phyloP scores from a whole-genome alignment of 148 eudicot species.

The Rhododendron vialii region DNA sequence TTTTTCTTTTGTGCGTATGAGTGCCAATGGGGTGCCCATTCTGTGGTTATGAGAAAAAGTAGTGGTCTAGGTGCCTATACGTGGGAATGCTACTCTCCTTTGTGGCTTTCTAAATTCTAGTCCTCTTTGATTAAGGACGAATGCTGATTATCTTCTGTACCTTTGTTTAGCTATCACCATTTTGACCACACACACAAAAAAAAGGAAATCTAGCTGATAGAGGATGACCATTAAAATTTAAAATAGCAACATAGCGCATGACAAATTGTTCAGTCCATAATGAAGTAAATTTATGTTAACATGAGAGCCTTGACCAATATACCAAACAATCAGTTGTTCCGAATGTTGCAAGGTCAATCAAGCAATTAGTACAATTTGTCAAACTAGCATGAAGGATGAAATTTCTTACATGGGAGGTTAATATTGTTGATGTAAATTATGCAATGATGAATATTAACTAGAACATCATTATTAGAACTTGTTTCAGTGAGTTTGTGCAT shows the following conservation, averaged over 20 bases:
- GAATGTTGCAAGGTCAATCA: background rate
- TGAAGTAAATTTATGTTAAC: background rate
- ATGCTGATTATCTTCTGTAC: no score
- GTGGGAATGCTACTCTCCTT: no score
- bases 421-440: background rate
- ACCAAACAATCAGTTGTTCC: background rate
- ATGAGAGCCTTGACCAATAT: background rate
- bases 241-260: background rate
- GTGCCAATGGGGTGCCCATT: background rate
- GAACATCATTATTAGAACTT: background rate
- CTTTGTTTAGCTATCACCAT: no score
- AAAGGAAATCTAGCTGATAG: no score
- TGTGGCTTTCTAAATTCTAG: no score
- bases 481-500: background rate
- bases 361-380: background rate
- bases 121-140: no score
- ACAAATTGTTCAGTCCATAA: background rate
- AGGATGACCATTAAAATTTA: no score
- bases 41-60: no score
- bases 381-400: background rate
- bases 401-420: background rate
- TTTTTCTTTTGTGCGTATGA: background rate
- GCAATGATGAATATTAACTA: background rate
- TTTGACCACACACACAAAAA: no score
- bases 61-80: no score